A percentile compares a stretch with the other conserved stretches of the same genome.
Conservation (phyloP, 345 rosid genomes). For the Rhodamnia argentea region DNA sequence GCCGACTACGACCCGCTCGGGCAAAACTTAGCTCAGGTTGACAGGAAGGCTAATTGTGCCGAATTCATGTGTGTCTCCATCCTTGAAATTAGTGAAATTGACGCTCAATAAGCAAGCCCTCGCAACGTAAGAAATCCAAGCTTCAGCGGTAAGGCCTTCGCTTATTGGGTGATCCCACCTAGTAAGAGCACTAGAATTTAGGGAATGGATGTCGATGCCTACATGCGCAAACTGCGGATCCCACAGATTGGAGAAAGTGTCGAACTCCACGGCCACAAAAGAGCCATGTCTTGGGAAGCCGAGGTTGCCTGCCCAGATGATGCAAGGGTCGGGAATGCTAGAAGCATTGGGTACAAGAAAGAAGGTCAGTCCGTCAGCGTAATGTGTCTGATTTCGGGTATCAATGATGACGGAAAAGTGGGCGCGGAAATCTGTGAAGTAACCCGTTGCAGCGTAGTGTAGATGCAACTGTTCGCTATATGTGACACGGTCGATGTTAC, state of each 20-base stretch:
- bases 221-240: background rate
- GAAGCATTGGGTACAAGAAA: background rate
- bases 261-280: constrained; percentile 11
- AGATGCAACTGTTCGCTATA: background rate
- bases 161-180: background rate
- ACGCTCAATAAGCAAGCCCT: background rate
- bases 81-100: background rate
- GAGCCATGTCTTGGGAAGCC: background rate
- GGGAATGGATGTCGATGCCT: background rate
- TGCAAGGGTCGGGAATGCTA: background rate
- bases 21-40: background rate
- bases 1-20: background rate
- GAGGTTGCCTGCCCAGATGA: background rate
- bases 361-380: background rate
- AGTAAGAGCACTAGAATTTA: background rate
- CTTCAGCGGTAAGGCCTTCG: background rate
- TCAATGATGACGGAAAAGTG: constrained; percentile 6
- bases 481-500: background rate
- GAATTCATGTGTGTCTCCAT: background rate
- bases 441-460: background rate
- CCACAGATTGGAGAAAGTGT: background rate
- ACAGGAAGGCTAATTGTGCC: background rate
- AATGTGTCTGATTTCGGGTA: background rate
- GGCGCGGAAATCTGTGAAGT: background rate
- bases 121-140: background rate